Conservation (phyloP, 2,329 filamentous ascomycete genomes). For the Bipolaris victoriae region DNA sequence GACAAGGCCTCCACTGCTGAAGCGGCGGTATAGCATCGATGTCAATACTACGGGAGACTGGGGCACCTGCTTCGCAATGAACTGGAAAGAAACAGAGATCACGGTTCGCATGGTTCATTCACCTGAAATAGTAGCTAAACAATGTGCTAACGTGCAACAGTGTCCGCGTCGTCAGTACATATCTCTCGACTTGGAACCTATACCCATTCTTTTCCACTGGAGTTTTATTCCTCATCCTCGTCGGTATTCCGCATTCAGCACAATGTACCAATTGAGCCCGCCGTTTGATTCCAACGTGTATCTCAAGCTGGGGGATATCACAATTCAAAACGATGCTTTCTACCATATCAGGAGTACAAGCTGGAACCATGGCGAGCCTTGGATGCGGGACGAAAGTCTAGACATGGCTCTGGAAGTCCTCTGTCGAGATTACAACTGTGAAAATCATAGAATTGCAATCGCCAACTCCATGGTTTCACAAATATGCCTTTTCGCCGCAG, state of each 20-base stretch:
- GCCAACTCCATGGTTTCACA: conserved; percentile 23
- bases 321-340: conserved; percentile 22
- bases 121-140: not conserved
- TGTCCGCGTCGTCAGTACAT: not conserved
- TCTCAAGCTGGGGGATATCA: conserved; percentile 19
- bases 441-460: conserved; percentile 23
- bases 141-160: conserved; percentile 5
- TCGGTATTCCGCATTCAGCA: conserved; percentile 13
- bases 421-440: conserved; percentile 7
- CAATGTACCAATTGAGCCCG: not conserved
- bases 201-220: not conserved
- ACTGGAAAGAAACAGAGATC: not conserved
- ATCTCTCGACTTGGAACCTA: not conserved
- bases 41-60: conserved; percentile 14
- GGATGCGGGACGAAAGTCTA: conserved; percentile 29
- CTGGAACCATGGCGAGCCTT: not conserved
- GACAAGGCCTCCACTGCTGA: conserved; percentile 17
- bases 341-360: conserved; percentile 8
- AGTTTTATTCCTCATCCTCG: conserved; percentile 12
- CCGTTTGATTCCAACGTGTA: conserved; percentile 16
- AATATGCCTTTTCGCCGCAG: conserved; percentile 13
- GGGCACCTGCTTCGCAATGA: not conserved
- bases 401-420: conserved; percentile 30
- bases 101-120: not conserved
- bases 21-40: conserved; percentile 35